Evolutionary conservation across 2,329 filamentous ascomycete species (phyloP).

Genomic region (Clathrospora elynae): DNA sequence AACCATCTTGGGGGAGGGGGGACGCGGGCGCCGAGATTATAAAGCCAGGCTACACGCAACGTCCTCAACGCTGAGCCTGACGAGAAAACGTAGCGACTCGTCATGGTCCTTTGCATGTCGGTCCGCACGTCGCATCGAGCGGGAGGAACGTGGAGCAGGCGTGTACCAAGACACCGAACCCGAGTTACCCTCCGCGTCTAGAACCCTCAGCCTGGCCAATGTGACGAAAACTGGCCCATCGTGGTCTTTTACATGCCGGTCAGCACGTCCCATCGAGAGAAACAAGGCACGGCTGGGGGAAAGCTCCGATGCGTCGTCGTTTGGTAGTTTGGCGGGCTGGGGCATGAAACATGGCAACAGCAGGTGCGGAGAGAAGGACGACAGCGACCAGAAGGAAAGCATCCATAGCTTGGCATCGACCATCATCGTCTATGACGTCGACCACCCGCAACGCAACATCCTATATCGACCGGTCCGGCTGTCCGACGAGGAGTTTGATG

Average conservation of each 20-base stretch:
- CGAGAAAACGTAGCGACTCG: background rate
- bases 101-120: slow-evolving; percentile 4
- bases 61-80: background rate
- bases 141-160: background rate
- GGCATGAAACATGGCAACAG: background rate
- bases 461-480: background rate
- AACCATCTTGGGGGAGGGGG: no score
- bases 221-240: background rate
- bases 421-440: background rate
- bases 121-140: background rate
- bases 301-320: background rate
- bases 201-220: background rate
- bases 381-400: background rate
- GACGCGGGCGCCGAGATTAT: background rate
- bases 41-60: background rate
- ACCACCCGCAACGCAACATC: background rate
- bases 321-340: background rate
- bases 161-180: background rate
- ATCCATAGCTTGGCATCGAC: background rate
- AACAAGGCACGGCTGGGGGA: background rate
- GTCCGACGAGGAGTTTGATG: background rate
- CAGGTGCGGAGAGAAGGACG: background rate
- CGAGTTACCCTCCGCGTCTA: no score
- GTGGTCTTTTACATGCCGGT: background rate
- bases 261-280: background rate